Percentiles rank a stretch among this genome's conserved stretches.
These are phyloP conservation scores for Cercospora berteroae DNA, from an alignment of 2,329 filamentous ascomycete species.

Conservation along the genomic window DNA sequence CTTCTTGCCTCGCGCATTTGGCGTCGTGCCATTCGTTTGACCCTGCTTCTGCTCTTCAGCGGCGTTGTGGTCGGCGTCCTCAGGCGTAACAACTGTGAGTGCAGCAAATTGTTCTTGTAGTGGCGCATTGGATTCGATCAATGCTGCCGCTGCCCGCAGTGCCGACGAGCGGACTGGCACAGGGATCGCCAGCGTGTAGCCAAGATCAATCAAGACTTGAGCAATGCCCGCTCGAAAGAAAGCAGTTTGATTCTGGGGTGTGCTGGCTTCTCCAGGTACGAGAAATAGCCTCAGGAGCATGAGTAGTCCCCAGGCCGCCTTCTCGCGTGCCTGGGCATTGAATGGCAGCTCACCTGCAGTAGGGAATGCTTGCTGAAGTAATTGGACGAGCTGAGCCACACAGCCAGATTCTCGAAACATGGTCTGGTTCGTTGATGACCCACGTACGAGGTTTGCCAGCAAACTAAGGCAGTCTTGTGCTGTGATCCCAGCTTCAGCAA, in stretches of 20 bases:
- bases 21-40: slow-evolving; percentile 31
- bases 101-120: slow-evolving; percentile 90
- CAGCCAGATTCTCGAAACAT: slow-evolving; percentile 89
- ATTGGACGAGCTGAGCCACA: slow-evolving; percentile 66
- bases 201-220: slow-evolving; percentile 74
- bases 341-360: slow-evolving; percentile 37
- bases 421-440: slow-evolving; percentile 89
- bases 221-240: slow-evolving; percentile 83
- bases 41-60: slow-evolving; percentile 22
- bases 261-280: slow-evolving; percentile 73
- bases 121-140: slow-evolving; percentile 75
- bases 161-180: slow-evolving; percentile 82
- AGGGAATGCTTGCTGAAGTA: slow-evolving; percentile 58
- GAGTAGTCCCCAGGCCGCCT: slow-evolving; percentile 87
- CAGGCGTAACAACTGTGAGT: slow-evolving; percentile 60
- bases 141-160: slow-evolving; percentile 78
- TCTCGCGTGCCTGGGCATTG: slow-evolving; percentile 64
- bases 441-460: slow-evolving; percentile 79
- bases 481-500: slow-evolving; percentile 77
- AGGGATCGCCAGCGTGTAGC: slow-evolving; percentile 71
- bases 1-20: slow-evolving; percentile 26
- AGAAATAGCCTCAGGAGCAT: slow-evolving; percentile 86
- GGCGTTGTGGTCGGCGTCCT: slow-evolving; percentile 20
- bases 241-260: slow-evolving; percentile 76
- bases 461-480: slow-evolving; percentile 93